A percentile compares a stretch with the other conserved stretches of the same genome.
Evolutionary conservation across 768 basidiomycete genomes (phyloP).

Genomic region (Phylloporus scabripes): DNA sequence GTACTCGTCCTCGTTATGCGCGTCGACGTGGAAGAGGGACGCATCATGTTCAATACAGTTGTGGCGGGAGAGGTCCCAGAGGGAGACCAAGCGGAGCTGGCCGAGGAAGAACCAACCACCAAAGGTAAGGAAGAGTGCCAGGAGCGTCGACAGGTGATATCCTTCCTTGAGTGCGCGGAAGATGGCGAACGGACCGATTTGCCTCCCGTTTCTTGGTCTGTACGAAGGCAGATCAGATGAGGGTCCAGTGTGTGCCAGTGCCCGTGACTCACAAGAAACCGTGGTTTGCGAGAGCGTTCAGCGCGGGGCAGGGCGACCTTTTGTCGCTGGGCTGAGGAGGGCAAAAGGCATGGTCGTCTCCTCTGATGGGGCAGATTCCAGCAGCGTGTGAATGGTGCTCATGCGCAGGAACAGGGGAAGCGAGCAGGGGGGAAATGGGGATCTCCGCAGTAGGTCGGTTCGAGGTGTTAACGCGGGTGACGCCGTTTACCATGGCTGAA

Average conservation of each 20-base stretch:
- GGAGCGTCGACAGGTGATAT: conserved; percentile 43
- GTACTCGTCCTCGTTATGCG: conserved; percentile 39
- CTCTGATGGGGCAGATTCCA: conserved; percentile 39
- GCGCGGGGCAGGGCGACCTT: conserved; percentile 66
- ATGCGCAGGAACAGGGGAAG: conserved; percentile 12
- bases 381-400: conserved; percentile 18
- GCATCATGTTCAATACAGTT: conserved; percentile 54
- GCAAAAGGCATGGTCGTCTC: conserved; percentile 36
- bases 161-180: conserved; percentile 41
- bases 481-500: conserved; percentile 5
- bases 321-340: conserved; percentile 43
- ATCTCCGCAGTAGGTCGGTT: not conserved
- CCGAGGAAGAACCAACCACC: conserved; percentile 44
- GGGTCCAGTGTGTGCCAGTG: not conserved
- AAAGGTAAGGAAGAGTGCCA: conserved; percentile 45
- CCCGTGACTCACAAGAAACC: conserved; percentile 56
- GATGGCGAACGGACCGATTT: conserved; percentile 38
- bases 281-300: conserved; percentile 72
- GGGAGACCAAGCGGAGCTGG: conserved; percentile 31
- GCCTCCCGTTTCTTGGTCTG: conserved; percentile 49
- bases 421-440: conserved; percentile 6
- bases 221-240: not conserved
- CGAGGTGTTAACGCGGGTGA: not conserved
- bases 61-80: conserved; percentile 42
- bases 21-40: conserved; percentile 46